Base-by-base conservation (phyloP, 306 rosid species). In the Cucumis melo region DNA sequence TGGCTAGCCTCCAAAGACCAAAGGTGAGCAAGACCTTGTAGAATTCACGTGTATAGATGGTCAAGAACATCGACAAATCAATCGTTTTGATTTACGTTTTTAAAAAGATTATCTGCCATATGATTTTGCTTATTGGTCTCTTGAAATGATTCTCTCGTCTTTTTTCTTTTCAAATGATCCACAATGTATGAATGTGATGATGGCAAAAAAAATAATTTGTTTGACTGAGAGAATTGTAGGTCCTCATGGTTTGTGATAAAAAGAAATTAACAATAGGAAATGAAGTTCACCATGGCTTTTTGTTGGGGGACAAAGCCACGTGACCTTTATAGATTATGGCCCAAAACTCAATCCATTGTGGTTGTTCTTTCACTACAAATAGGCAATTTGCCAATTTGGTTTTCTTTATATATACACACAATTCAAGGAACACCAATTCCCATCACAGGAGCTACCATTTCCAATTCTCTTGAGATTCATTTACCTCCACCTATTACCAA, bases 261-360 rank as follows among this genome's bases (percentile, higher is more conserved):
- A 6, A 21, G 14, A 50, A 34, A 29, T 23, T 34, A 53, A 55
- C 63, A 56, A 74, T 7, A 34, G 63, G 19, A 54, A 74, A 54
- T 50, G 16, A 74, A 36, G 39, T 74, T 74, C 50, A 74, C 63
- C 32, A 54, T 17, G 48, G 63, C 48, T 24, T 10, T 74, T 74
- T 74, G 77, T 74, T 74, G 62, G 77, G 63, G 59, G 62, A 51
- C 77, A 74, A 8, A 54, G 44, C 64, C 77, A 74, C 54, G 77
- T 74, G 77, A 51, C 3, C 46, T 44, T 16, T 54, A 29, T 73
- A 63, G 15, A 73, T 51, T 73, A 73, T 74, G 77, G 11, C 64
- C 50, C 34, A 74, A 74, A 53, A 34, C 61, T 29, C 34, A 74
- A 74, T 56, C 63, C 64, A 74, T 34, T 66, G 73, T 41, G 73